phyloP scores from a whole-genome alignment of 805 yeast genomes.

The Kuraishia hungarica region DNA sequence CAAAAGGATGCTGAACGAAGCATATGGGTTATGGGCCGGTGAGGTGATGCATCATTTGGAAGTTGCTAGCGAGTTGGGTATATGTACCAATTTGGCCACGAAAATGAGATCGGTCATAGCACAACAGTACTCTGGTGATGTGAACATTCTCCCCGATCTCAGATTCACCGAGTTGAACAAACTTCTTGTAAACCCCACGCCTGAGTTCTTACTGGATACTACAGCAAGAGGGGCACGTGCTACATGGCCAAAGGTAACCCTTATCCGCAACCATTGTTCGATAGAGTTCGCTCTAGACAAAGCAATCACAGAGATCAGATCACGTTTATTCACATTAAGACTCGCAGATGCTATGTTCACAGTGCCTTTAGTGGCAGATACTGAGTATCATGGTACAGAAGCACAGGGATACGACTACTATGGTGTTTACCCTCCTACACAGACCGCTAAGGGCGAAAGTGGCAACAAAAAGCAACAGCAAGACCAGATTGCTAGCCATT shows the following conservation, averaged over 20 bases:
- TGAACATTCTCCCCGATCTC: constrained; percentile 82
- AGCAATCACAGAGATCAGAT: constrained; percentile 61
- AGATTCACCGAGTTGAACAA: constrained; percentile 48
- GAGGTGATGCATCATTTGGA: constrained; percentile 77
- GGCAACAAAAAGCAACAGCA: not conserved
- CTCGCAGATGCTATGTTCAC: not conserved
- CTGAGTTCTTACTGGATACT: constrained; percentile 61
- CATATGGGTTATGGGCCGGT: constrained; percentile 51
- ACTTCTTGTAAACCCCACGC: constrained; percentile 74
- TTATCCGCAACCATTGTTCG: constrained; percentile 83
- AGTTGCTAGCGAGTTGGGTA: constrained; percentile 65
- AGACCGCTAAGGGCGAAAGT: not conserved
- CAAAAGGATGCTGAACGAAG: constrained; percentile 40
- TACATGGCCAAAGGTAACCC: constrained; percentile 86
- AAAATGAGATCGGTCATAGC: constrained; percentile 69
- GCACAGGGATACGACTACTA: not conserved
- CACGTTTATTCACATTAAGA: constrained; percentile 38
- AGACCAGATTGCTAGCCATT: not conserved
- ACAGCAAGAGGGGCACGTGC: constrained; percentile 81
- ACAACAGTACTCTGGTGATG: constrained; percentile 89
- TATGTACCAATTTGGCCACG: constrained; percentile 63
- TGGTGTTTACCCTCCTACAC: not conserved
- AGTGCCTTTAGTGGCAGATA: not conserved
- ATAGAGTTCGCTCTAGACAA: constrained; percentile 81
- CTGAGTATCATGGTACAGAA: not conserved